Base-by-base conservation (phyloP, 805 yeast species). In the Starmerella roubikii region DNA sequence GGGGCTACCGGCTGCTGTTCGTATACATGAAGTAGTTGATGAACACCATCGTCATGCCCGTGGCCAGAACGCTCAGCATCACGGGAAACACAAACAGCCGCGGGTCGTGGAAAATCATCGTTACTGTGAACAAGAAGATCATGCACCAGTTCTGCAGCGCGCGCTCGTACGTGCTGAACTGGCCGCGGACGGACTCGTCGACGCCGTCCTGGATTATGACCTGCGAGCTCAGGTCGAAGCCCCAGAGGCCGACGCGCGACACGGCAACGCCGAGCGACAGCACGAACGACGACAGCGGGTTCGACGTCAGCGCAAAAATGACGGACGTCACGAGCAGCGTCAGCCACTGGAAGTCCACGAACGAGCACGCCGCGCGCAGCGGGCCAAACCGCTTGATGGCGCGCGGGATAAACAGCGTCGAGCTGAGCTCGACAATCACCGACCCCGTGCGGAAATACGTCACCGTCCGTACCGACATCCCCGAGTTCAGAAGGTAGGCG, bases 221-320 rank as follows among this genome's bases (percentile, higher is more conserved):
- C 41, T 62, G 65, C 1, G 58, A 50, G 21, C 63, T 48, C 23
- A 63, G 47, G 39, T 62, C 66, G 46, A 59, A 62, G 19, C 68
- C 65, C 67, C 68, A 64, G 10, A 64, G 48, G 1, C 68, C 68
- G 18, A 63, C 39, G 13, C 68, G 48, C 16, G 61, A 54, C n/a
- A 61, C 33, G 5, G 53, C 45, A 5, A 53, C 54, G 7, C 57
- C 59, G n/a, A 42, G 32, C 3, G 57, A 38, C 23, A 54, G 33
- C 4, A 42, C 40, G 11, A 40, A 28, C 0, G 55, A 40, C 7
- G 44, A 45, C 22, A n/a, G 20, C 18, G 36, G 18, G 11, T 30
- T 30, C 11, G 24, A 25, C 21, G 25, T 28, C 9, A 13, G n/a
- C n/a, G 34, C 22, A 32, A 39, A 45, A 12, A 40, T n/a, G 12